phyloP scores from a whole-genome alignment of 441 rosid genomes.

The Isatis lusitanica region DNA sequence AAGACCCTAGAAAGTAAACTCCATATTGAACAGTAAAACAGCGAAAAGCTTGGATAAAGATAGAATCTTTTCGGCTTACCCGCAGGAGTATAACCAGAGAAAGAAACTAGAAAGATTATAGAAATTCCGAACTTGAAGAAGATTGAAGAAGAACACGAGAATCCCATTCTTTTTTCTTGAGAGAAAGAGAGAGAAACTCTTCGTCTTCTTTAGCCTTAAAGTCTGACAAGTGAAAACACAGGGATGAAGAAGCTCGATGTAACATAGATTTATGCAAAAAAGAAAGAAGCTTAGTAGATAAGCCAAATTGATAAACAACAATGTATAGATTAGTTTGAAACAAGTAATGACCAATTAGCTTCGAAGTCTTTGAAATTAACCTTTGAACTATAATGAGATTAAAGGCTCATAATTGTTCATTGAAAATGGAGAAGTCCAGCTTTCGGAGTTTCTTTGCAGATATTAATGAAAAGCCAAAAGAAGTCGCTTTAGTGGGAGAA shows the following conservation, averaged over 20 bases:
- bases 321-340: background rate
- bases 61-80: slow-evolving; percentile 41
- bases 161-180: slow-evolving; percentile 17
- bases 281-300: slow-evolving; percentile 8
- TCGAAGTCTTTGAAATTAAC: slow-evolving; percentile 22
- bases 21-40: background rate
- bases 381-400: slow-evolving; percentile 5
- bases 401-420: slow-evolving; percentile 22
- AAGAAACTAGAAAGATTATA: slow-evolving; percentile 44
- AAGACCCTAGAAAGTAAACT: slow-evolving; percentile 12
- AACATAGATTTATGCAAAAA: slow-evolving; percentile 1
- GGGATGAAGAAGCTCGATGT: slow-evolving; percentile 23
- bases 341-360: slow-evolving; percentile 19
- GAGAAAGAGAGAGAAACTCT: slow-evolving; percentile 17
- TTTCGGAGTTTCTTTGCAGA: slow-evolving; percentile 23
- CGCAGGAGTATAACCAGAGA: slow-evolving; percentile 42
- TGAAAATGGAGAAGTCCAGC: slow-evolving; percentile 29
- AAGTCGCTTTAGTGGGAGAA: slow-evolving; percentile 26
- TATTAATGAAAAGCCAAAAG: slow-evolving; percentile 19
- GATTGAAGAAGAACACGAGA: slow-evolving; percentile 32
- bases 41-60: background rate
- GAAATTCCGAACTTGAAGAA: slow-evolving; percentile 39
- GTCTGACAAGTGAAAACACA: slow-evolving; percentile 19
- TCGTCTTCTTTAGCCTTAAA: background rate
- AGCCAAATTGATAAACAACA: slow-evolving; percentile 16